These are phyloP conservation scores for Didymosphaeria variabile DNA, from an alignment of 2,329 filamentous ascomycete genomes.

Conservation along the genomic window DNA sequence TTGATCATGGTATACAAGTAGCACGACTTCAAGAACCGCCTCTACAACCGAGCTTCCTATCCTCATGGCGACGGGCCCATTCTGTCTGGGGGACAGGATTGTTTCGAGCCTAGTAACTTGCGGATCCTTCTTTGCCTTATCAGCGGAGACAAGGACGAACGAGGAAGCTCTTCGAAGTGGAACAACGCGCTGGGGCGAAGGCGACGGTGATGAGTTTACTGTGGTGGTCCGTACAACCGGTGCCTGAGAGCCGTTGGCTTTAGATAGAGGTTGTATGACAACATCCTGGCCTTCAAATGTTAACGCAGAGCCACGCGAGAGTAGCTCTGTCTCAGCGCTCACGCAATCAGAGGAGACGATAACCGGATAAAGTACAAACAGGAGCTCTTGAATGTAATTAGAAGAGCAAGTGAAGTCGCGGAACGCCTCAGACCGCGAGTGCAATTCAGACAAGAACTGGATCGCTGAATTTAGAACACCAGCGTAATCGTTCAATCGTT, in stretches of 20 bases:
- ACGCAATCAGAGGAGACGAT: conserved; percentile 87
- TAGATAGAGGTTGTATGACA: conserved; percentile 78
- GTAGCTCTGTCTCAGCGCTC: conserved; percentile 84
- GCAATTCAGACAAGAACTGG: conserved; percentile 80
- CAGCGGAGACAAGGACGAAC: conserved; percentile 85
- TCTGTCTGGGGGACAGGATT: conserved; percentile 67
- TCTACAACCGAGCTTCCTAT: conserved; percentile 77
- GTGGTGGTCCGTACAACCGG: conserved; percentile 80
- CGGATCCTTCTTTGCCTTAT: conserved; percentile 64
- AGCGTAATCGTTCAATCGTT: conserved; percentile 64
- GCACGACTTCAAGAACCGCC: conserved; percentile 77
- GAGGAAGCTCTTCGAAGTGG: conserved; percentile 84
- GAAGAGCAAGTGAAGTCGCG: conserved; percentile 83
- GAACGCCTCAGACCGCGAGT: conserved; percentile 78
- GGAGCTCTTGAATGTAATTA: conserved; percentile 80
- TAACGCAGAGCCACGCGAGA: conserved; percentile 79
- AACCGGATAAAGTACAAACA: conserved; percentile 84
- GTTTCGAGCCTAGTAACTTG: conserved; percentile 71
- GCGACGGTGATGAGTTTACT: conserved; percentile 52
- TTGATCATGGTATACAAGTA: conserved; percentile 85
- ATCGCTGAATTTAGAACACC: conserved; percentile 78
- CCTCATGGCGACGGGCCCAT: conserved; percentile 54
- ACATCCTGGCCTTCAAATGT: conserved; percentile 89
- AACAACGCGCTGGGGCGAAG: conserved; percentile 59
- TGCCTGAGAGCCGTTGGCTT: conserved; percentile 62